Base-by-base conservation (phyloP, 441 rosid genomes). In the Euphorbia corollata region DNA sequence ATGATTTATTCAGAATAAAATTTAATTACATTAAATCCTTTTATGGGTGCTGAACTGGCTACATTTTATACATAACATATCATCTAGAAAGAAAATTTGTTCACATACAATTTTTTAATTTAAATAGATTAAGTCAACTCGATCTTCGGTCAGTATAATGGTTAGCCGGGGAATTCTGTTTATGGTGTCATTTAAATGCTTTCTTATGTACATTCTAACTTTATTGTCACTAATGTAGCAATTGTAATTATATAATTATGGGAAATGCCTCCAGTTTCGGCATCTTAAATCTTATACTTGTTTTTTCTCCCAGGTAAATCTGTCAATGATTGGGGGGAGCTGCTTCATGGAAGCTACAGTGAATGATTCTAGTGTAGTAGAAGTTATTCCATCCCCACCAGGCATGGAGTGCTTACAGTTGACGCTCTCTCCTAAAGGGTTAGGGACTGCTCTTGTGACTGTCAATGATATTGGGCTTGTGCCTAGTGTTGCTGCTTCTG, bases 291-390 rank as follows among this genome's bases (percentile, higher is more conserved):
- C 18, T 63, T 62, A 50, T 23, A 19, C 57, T 20, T 30, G 56
- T 63, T 68, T 10, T 51, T 75, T 34, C 59, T 78, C 39, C 57
- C 83, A 91, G 99, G 89, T 78, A 61, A 88, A 91, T 80, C 78
- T 94, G 66, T 89, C 96, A 72, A 86, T 94, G 71, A 77, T 75
- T 76, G 99, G 99, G 69, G 99, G 99, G 63, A 94, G 97, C 81
- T 91, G 98, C 77, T 85, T 82, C 77, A 82, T 87, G 85, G 89
- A 94, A 83, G 83, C 88, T 75, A 77, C 72, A 80, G 90, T 87
- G 61, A 91, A 91, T 80, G 86, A 89, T 85, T 79, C 99, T 71
- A 86, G 71, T 71, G 90, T 91, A 54, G 87, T 89, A 64, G 94
- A 94, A 79, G 84, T 89, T 73, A 73, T 84, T 79, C 91, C 77